Evolutionary conservation across 129 eudicot species (phyloP).

Genomic region (Artemisia annua): DNA sequence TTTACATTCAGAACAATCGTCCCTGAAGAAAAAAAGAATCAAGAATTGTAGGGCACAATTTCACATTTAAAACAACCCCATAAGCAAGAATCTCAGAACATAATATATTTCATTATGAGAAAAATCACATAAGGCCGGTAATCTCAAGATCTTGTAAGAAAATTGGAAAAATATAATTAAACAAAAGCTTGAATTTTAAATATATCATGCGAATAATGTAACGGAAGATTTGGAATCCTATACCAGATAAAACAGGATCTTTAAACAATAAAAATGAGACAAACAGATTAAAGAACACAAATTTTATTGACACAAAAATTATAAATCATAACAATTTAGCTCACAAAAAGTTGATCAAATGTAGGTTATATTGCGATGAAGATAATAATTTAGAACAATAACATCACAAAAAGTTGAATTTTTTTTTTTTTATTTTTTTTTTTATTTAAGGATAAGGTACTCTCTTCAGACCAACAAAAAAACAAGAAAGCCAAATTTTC

Average conservation of each 20-base stretch:
- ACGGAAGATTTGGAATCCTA: not conserved
- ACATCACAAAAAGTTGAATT: not conserved
- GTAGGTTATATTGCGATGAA: not conserved
- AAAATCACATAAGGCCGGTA: no score
- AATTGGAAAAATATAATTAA: no score
- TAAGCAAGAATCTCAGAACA: no score
- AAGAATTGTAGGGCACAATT: not conserved
- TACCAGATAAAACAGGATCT: no score
- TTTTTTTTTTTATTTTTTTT: no score
- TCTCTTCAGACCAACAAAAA: not conserved
- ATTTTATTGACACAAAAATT: not conserved
- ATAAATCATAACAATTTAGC: not conserved
- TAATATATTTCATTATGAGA: no score
- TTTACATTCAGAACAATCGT: conserved; percentile 1
- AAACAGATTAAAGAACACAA: not conserved
- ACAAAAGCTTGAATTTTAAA: not conserved
- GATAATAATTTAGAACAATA: not conserved
- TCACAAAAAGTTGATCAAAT: not conserved
- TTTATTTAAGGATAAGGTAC: not conserved
- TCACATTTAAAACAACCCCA: not conserved
- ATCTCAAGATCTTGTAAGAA: no score
- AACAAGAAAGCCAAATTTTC: not conserved
- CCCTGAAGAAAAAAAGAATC: not conserved
- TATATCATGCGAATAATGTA: not conserved
- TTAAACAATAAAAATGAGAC: not conserved